Percentiles rank a stretch among this genome's conserved stretches.
Evolutionary conservation across 345 rosid genomes (phyloP).

Genomic region (Salix viminalis): DNA sequence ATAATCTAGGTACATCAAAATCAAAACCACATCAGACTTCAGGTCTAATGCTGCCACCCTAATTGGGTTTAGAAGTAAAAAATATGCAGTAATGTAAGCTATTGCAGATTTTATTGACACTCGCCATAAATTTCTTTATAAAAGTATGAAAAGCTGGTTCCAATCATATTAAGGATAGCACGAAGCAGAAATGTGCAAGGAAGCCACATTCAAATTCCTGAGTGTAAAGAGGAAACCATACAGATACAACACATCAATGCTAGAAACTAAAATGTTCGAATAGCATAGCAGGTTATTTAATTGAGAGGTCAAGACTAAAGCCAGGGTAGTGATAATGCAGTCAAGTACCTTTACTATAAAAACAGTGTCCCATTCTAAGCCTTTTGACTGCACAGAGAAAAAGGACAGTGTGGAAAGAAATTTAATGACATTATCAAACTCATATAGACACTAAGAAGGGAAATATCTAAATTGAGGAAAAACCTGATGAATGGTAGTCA

Average conservation of each 20-base stretch:
- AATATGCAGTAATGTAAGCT: too few relatives aligned
- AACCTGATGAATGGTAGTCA: constrained; percentile 98
- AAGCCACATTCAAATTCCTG: too few relatives aligned
- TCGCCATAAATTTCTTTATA: too few relatives aligned
- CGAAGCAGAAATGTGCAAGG: too few relatives aligned
- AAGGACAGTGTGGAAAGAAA: constrained; percentile 9
- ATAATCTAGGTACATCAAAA: too few relatives aligned
- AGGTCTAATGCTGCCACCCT: too few relatives aligned
- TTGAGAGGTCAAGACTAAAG: background rate
- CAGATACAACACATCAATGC: background rate
- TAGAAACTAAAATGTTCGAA: background rate
- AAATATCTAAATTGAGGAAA: constrained; percentile 5
- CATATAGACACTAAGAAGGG: background rate
- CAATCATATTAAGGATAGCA: too few relatives aligned
- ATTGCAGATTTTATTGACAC: too few relatives aligned
- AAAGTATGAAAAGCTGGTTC: too few relatives aligned
- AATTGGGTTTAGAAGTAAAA: too few relatives aligned
- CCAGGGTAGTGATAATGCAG: constrained; percentile 6
- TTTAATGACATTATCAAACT: background rate
- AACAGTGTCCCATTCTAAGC: constrained; percentile 93
- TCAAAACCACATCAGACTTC: too few relatives aligned
- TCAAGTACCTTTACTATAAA: constrained; percentile 79
- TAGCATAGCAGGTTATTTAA: background rate
- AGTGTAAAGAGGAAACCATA: too few relatives aligned
- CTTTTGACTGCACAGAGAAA: constrained; percentile 74